A percentile compares a stretch with the other conserved stretches of the same genome.
These are phyloP conservation scores for Russula brevipes DNA, from an alignment of 768 basidiomycete genomes.

Conservation along the genomic window DNA sequence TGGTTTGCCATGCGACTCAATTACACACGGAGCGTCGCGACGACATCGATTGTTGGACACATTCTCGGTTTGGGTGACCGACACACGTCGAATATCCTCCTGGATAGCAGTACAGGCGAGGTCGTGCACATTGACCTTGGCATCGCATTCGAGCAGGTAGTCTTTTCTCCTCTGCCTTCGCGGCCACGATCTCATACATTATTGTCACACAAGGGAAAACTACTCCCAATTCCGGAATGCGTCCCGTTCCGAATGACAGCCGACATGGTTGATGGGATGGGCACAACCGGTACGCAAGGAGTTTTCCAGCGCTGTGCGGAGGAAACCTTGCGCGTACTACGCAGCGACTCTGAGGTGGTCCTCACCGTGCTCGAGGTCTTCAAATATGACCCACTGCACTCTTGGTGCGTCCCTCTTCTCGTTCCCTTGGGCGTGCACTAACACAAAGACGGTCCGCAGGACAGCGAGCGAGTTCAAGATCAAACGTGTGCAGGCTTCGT, in stretches of 20 bases:
- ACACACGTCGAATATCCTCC: conserved; percentile 85
- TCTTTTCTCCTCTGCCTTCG: background rate
- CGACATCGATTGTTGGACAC: conserved; percentile 90
- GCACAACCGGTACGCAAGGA: conserved; percentile 81
- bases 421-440: background rate
- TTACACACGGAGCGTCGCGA: conserved; percentile 90
- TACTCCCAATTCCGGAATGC: conserved; percentile 71
- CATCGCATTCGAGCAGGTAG: conserved; percentile 92
- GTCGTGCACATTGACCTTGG: conserved; percentile 95
- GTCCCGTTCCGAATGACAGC: conserved; percentile 94
- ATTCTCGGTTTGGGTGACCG: conserved; percentile 90
- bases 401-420: conserved; percentile 54
- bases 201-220: conserved; percentile 56
- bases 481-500: conserved; percentile 50
- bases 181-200: conserved; percentile 2
- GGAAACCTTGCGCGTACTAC: conserved; percentile 87
- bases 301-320: conserved; percentile 95
- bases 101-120: conserved; percentile 79
- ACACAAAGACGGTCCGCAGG: conserved; percentile 39
- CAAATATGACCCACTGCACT: conserved; percentile 92
- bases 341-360: conserved; percentile 79
- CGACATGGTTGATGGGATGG: conserved; percentile 93
- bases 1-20: conserved; percentile 91
- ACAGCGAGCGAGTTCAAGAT: conserved; percentile 74
- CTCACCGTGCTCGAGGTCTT: conserved; percentile 96